Base-by-base conservation (phyloP, 2,329 filamentous ascomycete genomes). In the Penicillium corylophilum region DNA sequence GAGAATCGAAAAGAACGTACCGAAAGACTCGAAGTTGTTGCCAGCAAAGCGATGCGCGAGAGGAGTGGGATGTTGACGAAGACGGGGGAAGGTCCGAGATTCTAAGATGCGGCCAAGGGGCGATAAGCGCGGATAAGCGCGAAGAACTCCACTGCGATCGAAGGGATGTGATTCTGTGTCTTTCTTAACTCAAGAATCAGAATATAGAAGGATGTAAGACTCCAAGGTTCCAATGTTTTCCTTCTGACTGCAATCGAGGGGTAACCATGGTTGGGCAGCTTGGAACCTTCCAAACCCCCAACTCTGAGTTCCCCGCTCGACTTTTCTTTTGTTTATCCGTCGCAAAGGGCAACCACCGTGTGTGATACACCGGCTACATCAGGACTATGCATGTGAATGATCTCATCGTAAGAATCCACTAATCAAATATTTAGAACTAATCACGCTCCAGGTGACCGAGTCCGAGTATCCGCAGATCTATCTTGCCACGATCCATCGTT, bases 61-160 rank as follows among this genome's bases (percentile, higher is more conserved):
- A 39, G 54, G 53, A 50, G 55, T 63, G 61, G 62, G 61, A 61
- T 59, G 57, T 62, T 62, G 59, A 56, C 49, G 48, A 55, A 53
- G 51, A 18, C 20, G 41, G 52, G 42, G 49, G 57, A 62, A 57
- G 55, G 48, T 56, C 45, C 53, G 53, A 58, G 44, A 56, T 20
- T 56, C 45, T 53, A 51, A 58, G 44, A 56, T 20, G 38, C 22
- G 39, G 48, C 44, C 61, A 62, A 63, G 61, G 60, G 61, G 59
- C 61, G 61, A 63, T 63, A 63, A 62, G 61, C 60, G 59, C 59
- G 57, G 61, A 63, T 63, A 63, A 62, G 57, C 59, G 55, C 61
- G 50, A 57, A 42, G 22, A 50, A 48, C 54, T 55, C 52, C 57
- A 57, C 57, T 54, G 49, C 47, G 50, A 50, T 38, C 10, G 22